These are phyloP conservation scores for Jamesozyma gamospora DNA, from an alignment of 805 yeast species.

Conservation along the genomic window DNA sequence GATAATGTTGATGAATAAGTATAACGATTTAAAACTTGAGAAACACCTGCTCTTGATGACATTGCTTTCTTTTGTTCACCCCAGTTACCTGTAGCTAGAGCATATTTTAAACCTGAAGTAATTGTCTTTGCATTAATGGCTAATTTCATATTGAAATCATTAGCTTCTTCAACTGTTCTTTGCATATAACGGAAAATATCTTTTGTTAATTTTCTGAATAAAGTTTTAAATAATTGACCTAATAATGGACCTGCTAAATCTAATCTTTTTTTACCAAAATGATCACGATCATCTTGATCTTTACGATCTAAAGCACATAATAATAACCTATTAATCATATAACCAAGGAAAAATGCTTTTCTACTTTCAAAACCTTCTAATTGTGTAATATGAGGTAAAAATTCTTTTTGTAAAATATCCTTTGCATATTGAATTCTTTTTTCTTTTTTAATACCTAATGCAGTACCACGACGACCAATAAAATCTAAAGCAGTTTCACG, in stretches of 20 bases:
- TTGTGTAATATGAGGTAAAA: slow-evolving; percentile 94
- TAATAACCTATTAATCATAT: slow-evolving; percentile 91
- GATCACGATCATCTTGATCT: slow-evolving; percentile 98
- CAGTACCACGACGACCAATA: slow-evolving; percentile 97
- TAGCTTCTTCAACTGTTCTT: slow-evolving; percentile 95
- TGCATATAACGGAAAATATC: slow-evolving; percentile 98
- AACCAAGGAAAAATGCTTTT: slow-evolving; percentile 94
- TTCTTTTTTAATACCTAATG: slow-evolving; percentile 90
- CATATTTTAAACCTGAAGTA: slow-evolving; percentile 94
- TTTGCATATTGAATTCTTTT: slow-evolving; percentile 97
- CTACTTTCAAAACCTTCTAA: slow-evolving; percentile 94
- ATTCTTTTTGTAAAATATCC: slow-evolving; percentile 91
- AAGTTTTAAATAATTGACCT: slow-evolving; percentile 88
- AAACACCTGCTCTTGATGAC: slow-evolving; percentile 98
- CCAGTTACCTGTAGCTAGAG: slow-evolving; percentile 99
- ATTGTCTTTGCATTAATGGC: slow-evolving; percentile 96
- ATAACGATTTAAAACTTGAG: slow-evolving; percentile 95
- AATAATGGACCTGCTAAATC: slow-evolving; percentile 97
- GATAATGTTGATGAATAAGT: slow-evolving; percentile 98
- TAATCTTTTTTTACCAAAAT: slow-evolving; percentile 95
- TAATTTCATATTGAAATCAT: slow-evolving; percentile 89
- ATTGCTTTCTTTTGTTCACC: slow-evolving; percentile 99
- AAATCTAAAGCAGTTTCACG: slow-evolving; percentile 96
- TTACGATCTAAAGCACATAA: slow-evolving; percentile 94
- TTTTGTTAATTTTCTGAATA: slow-evolving; percentile 88